Evolutionary conservation across 1,139 yeast genomes (phyloP), one percentile per base, ranked within the genome.

Genomic region (Taphrina flavorubra): DNA sequence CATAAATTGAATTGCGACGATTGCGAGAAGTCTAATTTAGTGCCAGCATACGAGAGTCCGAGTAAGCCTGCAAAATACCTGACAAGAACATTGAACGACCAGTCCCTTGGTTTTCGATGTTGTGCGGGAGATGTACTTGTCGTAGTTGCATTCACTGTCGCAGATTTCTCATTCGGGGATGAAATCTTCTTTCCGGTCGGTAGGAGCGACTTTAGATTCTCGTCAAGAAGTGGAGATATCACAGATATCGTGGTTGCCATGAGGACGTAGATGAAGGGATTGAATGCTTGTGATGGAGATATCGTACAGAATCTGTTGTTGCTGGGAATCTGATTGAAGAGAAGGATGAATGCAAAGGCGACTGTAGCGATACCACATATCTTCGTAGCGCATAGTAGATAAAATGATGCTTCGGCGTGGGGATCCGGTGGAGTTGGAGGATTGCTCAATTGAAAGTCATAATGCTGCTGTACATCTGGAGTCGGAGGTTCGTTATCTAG

Each of bases 1-100:
- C 67, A 63, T 13, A 57, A 34, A 25, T 55, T 63, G 61, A 63
- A 63, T 16, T 56, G 59, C n/a, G 67, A 56, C 4, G 67, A 36
- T 16, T 63, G 61, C 18, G 59, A 53, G 47, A 53, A 63, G 47
- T 63, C 67, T 14, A 63, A 56, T 20, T 63, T 63, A 5, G 67
- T 55, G 7, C 67, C 67, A 2, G 67, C 67, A 42, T 55, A 55
- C 6, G 67, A 61, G 14, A 63, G 55, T 6, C 67, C 67, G 13
- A 63, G 61, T 36, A 63, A 55, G 25, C 67, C 67, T 6, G 67
- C 67, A 40, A 63, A 63, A 25, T 63, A 63, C 18, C 67, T 46
- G 4, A 63, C 39, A 11, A 63, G 18, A 16, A 55, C 20, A 18
- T 47, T 63, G 55, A 46, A 55, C 1, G 59, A 47, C 58, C 49